Base-by-base conservation (phyloP, 441 rosid genomes). In the Aleurites moluccanus region DNA sequence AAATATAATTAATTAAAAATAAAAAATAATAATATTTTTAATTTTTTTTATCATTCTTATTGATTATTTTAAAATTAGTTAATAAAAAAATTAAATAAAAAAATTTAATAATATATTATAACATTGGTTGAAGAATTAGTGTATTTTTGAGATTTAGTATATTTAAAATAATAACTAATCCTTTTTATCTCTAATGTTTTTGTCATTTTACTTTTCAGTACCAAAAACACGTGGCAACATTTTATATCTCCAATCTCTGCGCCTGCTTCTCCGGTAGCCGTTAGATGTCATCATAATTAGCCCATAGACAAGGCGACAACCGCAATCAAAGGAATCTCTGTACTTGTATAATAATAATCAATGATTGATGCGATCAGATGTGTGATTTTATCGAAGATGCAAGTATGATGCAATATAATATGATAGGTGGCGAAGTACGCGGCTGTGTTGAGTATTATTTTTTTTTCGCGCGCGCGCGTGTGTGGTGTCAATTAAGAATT, bases 401-500 rank as follows among this genome's bases (percentile, higher is more conserved):
- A n/a, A 28, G 8, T 5, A 38, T 38, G 35, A 0, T 28, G 6
- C 28, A 27, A 1, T 25, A 60, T 27, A 13, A 60, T 60, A 28
- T 60, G 0, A 27, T 15, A 30, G 38, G 65, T 33, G n/a, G n/a
- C 42, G 8, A 38, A 38, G 40, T 35, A 35, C 38, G 38, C 5
- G 38, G 6, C 7, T 35, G 6, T 6, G 38, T 38, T 38, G 40
- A 38, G 8, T 38, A n/a, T 38, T 6, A 0, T 38, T 38, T 35
- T 38, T 38, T 38, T 6, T 6, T 6, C 0, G 2, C 0, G 1
- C 0, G n/a, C n/a, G n/a, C n/a, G n/a, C 6, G 0, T 38, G 40
- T 38, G 40, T 35, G 40, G 40, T 5, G 9, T 6, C 40, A 38
- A 38, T 5, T 38, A 1, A 38, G 40, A 38, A 38, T 38, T 38